Evolutionary conservation across 2,329 filamentous ascomycete species (phyloP).

Genomic region (Trichophyton simii): DNA sequence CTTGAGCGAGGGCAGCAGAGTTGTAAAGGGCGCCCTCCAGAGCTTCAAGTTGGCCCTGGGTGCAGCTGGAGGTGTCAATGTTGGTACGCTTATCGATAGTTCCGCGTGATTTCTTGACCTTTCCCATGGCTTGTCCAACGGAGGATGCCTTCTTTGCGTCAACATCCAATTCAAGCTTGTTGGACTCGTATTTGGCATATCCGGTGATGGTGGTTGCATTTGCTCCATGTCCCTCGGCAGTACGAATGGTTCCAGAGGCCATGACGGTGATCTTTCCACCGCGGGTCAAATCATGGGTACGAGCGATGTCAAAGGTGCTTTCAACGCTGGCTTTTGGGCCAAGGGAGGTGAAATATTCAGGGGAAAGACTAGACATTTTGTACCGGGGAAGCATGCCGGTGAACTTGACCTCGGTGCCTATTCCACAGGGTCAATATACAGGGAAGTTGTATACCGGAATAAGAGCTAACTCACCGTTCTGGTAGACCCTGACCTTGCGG

Average conservation of each 20-base stretch:
- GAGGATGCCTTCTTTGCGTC: constrained; percentile 45
- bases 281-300: constrained; percentile 7
- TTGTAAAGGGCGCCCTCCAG: constrained; percentile 41
- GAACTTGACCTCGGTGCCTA: constrained; percentile 8
- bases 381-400: constrained; percentile 5
- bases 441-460: not conserved
- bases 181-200: constrained; percentile 45
- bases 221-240: constrained; percentile 25
- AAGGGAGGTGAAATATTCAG: constrained; percentile 5
- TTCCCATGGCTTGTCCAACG: constrained; percentile 36
- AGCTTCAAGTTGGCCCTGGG: constrained; percentile 33
- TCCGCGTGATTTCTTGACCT: not conserved
- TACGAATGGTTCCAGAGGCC: constrained; percentile 5
- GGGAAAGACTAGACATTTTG: not conserved
- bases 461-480: constrained; percentile 7
- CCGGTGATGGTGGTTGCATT: constrained; percentile 42
- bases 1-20: constrained; percentile 43
- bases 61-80: constrained; percentile 41
- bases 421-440: not conserved
- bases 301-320: constrained; percentile 7
- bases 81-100: constrained; percentile 8
- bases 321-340: constrained; percentile 6
- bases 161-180: constrained; percentile 45
- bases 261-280: constrained; percentile 7
- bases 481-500: constrained; percentile 7